phyloP scores from a whole-genome alignment of 495 filamentous ascomycete genomes.

The Xylaria longipes region DNA sequence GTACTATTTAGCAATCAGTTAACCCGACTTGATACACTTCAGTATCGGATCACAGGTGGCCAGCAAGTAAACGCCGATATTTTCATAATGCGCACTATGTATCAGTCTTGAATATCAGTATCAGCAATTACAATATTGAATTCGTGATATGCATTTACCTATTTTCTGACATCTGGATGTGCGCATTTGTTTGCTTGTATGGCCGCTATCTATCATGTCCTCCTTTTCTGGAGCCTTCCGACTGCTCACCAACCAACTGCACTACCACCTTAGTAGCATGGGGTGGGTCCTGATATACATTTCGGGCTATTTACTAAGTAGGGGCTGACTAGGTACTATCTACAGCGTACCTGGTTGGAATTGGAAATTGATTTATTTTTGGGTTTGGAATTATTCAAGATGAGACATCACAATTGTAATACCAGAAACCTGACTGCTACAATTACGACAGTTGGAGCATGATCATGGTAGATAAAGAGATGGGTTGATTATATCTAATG shows the following conservation, averaged over 20 bases:
- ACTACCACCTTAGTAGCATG: slow-evolving; percentile 11
- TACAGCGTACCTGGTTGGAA: not conserved
- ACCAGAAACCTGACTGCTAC: not conserved
- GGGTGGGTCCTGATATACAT: not conserved
- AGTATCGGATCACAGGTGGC: not conserved
- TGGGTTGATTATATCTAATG: not conserved
- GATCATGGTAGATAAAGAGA: not conserved
- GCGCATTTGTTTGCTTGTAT: not conserved
- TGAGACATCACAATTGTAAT: not conserved
- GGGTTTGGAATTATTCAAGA: not conserved
- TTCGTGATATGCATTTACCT: not conserved
- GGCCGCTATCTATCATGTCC: not conserved
- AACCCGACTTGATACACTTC: not conserved
- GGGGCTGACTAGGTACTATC: too few species aligned
- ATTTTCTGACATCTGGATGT: too few species aligned
- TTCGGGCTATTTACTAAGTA: not conserved
- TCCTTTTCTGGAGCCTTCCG: slow-evolving; percentile 1
- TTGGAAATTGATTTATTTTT: not conserved
- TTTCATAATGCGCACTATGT: not conserved
- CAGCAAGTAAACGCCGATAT: not conserved
- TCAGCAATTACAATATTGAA: not conserved
- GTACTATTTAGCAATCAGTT: not conserved
- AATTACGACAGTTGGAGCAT: not conserved
- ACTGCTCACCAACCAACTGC: not conserved
- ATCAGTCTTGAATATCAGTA: not conserved